Percentiles rank a stretch among this genome's conserved stretches.
phyloP scores from a whole-genome alignment of 441 rosid genomes.

The Arabidopsis lyrata region DNA sequence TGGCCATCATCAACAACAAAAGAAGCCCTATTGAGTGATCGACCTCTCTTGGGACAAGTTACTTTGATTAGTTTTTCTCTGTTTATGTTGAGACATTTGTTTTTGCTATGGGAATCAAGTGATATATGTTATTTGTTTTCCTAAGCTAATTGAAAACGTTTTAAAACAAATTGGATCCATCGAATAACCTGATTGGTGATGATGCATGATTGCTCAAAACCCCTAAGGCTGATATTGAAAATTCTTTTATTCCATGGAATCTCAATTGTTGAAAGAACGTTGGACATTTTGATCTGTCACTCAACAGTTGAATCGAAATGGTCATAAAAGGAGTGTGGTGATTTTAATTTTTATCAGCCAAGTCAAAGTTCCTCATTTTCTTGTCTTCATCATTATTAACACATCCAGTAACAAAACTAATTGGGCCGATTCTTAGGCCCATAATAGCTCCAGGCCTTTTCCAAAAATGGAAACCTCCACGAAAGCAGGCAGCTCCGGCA shows the following conservation, averaged over 20 bases:
- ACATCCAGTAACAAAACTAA: background rate
- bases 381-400: too few relatives aligned
- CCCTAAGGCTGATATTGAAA: background rate
- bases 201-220: background rate
- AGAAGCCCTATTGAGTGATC: background rate
- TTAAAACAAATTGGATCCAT: background rate
- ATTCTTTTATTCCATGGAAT: background rate
- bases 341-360: background rate
- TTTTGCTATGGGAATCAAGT: conserved; percentile 13
- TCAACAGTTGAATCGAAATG: background rate
- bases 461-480: background rate
- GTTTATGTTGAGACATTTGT: conserved; percentile 14
- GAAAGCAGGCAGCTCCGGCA: background rate
- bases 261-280: background rate
- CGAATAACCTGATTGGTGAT: background rate
- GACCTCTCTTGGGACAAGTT: background rate
- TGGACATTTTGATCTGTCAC: background rate
- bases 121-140: background rate
- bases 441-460: background rate
- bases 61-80: background rate
- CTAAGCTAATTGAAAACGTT: background rate
- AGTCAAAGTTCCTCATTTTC: too few relatives aligned
- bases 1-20: background rate
- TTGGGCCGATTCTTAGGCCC: background rate
- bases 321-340: background rate